Evolutionary conservation across 2,329 filamentous ascomycete genomes (phyloP), one percentile per base, ranked within the genome.

Genomic region (Colletotrichum sp.): DNA sequence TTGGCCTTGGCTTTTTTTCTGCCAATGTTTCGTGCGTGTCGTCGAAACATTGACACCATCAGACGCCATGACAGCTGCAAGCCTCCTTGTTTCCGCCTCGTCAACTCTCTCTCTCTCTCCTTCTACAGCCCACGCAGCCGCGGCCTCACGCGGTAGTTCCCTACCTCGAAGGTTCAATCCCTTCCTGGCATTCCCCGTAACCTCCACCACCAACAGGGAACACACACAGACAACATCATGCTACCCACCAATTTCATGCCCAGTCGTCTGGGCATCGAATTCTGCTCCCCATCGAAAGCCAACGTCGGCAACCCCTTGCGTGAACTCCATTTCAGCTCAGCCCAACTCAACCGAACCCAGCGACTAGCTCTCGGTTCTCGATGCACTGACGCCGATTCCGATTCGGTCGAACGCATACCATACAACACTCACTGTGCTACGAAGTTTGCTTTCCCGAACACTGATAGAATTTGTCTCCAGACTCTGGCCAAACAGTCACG

Each of bases 21-120:
- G 69, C 61, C 69, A 39, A 67, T 39, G 63, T 75, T 75, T 64
- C 63, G 69, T 72, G 69, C 73, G 63, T 61, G 55, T 72, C 39
- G 73, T 75, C 69, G 73, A 75, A 72, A 75, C 72, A 32, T 67
- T 43, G 63, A 39, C 52, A 57, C 55, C 61, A 63, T 67, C 67
- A 75, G 55, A 66, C 28, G 18, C 64, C 26, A 30, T 36, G 32
- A 28, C 30, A 26, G 16, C 48, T 55, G 24, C 48, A 28, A 59
- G 16, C 12, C 15, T 65, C 67, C 67, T 52, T 36, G 71, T 52
- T 21, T 34, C 26, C 67, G 34, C 32, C 34, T 65, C 36, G 60
- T 59, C 43, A 74, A 30, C 39, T 32, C 24, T 57, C 12, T 16
- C 34, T 39, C 34, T 36, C 36, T 18, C 36, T 57, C 52, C 4